Conservation (phyloP, 305 asterid species). For the Petunia hybrid region DNA sequence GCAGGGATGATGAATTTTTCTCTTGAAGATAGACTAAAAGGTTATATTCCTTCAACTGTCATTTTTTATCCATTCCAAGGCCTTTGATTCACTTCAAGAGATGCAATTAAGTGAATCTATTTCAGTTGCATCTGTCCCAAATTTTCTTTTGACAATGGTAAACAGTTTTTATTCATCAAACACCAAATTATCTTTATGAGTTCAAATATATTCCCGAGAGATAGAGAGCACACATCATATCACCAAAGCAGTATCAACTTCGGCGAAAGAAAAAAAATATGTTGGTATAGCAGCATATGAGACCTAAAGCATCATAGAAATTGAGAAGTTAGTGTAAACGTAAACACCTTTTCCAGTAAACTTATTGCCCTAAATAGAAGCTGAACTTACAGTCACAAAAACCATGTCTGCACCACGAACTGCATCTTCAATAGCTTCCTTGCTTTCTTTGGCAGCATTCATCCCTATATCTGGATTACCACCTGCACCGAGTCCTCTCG, state of each 20-base stretch:
- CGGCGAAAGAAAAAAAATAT: background rate
- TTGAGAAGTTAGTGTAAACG: background rate
- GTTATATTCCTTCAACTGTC: background rate
- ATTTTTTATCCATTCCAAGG: background rate
- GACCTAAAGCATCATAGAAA: background rate
- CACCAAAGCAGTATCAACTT: background rate
- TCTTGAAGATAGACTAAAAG: background rate
- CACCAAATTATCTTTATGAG: background rate
- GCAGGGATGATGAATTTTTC: background rate
- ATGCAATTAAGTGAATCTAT: constrained; percentile 20
- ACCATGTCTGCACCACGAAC: constrained; percentile 86
- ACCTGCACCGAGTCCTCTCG: constrained; percentile 47
- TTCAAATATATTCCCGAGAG: constrained; percentile 1
- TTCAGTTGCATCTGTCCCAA: background rate
- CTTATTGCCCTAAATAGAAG: background rate
- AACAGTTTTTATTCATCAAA: too few species aligned
- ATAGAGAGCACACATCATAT: background rate
- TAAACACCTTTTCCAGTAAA: constrained; percentile 19
- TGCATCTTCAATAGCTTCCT: constrained; percentile 40
- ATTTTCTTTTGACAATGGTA: background rate
- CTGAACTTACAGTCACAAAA: constrained; percentile 78
- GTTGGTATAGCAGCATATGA: background rate
- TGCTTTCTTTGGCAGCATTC: constrained; percentile 48
- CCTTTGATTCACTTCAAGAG: background rate
- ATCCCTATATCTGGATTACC: constrained; percentile 45